Evolutionary conservation across 108 stramenopile species (phyloP).

Genomic region (Pseudonitzschia multistriata): DNA sequence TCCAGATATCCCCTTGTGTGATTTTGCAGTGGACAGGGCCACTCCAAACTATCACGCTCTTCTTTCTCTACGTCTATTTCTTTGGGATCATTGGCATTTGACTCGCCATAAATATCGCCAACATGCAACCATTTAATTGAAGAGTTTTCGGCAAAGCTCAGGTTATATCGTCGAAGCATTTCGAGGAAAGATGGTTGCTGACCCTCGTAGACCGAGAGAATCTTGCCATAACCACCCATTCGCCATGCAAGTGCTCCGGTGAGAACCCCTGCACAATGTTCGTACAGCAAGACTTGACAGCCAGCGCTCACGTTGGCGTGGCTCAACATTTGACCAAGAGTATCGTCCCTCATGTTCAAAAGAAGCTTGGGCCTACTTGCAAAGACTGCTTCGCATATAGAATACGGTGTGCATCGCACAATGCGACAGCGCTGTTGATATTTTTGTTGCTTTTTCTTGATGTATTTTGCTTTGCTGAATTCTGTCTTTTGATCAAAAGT

Average conservation of each 20-base stretch:
- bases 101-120: slow-evolving; percentile 56
- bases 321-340: slow-evolving; percentile 72
- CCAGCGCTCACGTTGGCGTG: slow-evolving; percentile 85
- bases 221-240: slow-evolving; percentile 85
- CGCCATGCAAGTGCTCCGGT: slow-evolving; percentile 70
- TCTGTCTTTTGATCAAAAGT: slow-evolving; percentile 82
- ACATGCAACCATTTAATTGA: slow-evolving; percentile 72
- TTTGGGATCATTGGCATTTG: slow-evolving; percentile 35
- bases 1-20: slow-evolving; percentile 70
- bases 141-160: slow-evolving; percentile 52
- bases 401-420: slow-evolving; percentile 57
- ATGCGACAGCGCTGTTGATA: slow-evolving; percentile 83
- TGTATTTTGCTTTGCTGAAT: slow-evolving; percentile 86
- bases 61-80: slow-evolving; percentile 49
- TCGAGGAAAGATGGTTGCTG: slow-evolving; percentile 76
- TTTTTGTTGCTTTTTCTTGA: slow-evolving; percentile 72
- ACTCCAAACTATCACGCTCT: slow-evolving; percentile 53
- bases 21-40: slow-evolving; percentile 75
- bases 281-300: slow-evolving; percentile 67
- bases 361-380: slow-evolving; percentile 56
- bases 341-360: slow-evolving; percentile 78
- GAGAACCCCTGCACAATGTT: slow-evolving; percentile 66
- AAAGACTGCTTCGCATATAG: slow-evolving; percentile 67
- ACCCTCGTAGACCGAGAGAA: slow-evolving; percentile 64
- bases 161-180: slow-evolving; percentile 66